Evolutionary conservation across 1,284 basidiomycete species (phyloP).

Genomic region (Ceratobasidium sp.): DNA sequence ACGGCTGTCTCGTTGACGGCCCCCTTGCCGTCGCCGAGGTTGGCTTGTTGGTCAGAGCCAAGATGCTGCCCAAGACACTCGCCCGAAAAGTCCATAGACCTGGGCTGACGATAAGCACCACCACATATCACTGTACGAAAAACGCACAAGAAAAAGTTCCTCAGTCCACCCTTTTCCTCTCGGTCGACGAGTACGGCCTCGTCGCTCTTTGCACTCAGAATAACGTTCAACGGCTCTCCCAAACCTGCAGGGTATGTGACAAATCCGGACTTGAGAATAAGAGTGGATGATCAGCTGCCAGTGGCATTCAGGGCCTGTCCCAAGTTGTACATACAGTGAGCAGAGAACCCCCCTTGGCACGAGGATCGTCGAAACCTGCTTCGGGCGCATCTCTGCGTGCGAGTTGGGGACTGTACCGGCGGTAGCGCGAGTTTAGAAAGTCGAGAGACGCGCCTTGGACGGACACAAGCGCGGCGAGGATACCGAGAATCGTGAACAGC

Average conservation of each 20-base stretch:
- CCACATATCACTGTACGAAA: background rate
- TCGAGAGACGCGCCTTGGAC: background rate
- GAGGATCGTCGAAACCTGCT: constrained; percentile 20
- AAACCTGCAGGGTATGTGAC: constrained; percentile 74
- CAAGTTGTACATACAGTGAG: constrained; percentile 16
- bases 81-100: constrained; percentile 68
- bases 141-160: constrained; percentile 76
- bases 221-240: constrained; percentile 89
- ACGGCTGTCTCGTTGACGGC: constrained; percentile 78
- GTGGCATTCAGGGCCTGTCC: background rate
- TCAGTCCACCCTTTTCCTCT: constrained; percentile 71
- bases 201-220: constrained; percentile 85
- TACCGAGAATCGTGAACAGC: constrained; percentile 3
- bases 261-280: constrained; percentile 20
- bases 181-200: constrained; percentile 70
- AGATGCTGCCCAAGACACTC: constrained; percentile 87
- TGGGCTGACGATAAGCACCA: constrained; percentile 45
- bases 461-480: constrained; percentile 2
- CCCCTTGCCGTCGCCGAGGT: constrained; percentile 87
- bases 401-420: background rate
- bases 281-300: background rate
- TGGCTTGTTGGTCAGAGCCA: constrained; percentile 72
- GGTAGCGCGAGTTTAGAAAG: constrained; percentile 9
- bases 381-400: constrained; percentile 3
- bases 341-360: constrained; percentile 21